Evolutionary conservation across 805 yeast genomes (phyloP), one percentile per base, ranked within the genome.

Genomic region (Wickerhamomyces alni): DNA sequence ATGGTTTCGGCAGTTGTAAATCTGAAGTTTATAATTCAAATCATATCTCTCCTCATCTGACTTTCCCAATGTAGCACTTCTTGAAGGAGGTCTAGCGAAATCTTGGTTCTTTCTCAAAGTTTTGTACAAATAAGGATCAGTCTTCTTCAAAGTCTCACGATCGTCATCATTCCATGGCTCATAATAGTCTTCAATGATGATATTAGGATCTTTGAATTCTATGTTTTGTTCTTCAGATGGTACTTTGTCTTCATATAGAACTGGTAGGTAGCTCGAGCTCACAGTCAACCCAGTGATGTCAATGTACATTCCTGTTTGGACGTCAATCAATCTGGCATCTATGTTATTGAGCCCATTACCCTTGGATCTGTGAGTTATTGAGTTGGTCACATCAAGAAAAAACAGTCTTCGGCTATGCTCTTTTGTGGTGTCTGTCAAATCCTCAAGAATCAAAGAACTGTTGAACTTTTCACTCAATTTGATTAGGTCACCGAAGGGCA

Each of bases 251-350:
- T 30, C 18, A 26, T 29, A 49, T 25, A 47, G 40, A 4, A 8
- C 18, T 13, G 54, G 50, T 2, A 49, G 26, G 3, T 42, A 24
- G 4, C 33, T 30, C 2, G 57, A 37, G 2, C 51, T 38, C 2
- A 51, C 47, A 12, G 43, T 43, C 22, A 53, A 21, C 2, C 78
- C 89, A 0, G 93, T 83, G 22, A 83, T 75, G 57, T 83, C 93
- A 39, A 83, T 78, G 52, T 77, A 83, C 40, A 80, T 57, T 0
- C 91, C 93, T 6, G 80, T 70, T 46, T 79, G 83, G 12, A 78
- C 63, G 55, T 82, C 89, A 41, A 83, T 76, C 51, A 82, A 80
- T 38, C 93, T 62, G 0, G 85, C 89, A 60, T 81, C 87, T 34
- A 82, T 82, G 48, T 77, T 77, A 54, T 81, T 80, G 19, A 59